These are phyloP conservation scores for Closterium sp. DNA, from an alignment of 139 green algal species.

Conservation along the genomic window DNA sequence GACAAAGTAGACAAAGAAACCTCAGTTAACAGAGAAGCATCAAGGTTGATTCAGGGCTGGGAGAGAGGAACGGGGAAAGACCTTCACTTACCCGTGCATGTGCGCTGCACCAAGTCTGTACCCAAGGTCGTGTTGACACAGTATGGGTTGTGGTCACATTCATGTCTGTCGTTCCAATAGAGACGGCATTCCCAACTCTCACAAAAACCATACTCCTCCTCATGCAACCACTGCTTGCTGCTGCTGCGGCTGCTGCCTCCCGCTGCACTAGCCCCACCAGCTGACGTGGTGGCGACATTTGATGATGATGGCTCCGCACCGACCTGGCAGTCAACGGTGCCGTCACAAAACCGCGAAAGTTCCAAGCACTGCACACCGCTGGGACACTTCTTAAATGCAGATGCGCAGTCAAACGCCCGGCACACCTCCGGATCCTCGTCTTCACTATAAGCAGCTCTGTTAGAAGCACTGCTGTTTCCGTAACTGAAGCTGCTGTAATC, in stretches of 20 bases:
- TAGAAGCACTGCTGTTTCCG: neutral
- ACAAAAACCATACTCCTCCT: neutral
- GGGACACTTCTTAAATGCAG: neutral
- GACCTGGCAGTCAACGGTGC: neutral
- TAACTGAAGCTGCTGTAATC: neutral
- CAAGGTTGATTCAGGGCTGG: neutral
- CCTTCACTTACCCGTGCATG: neutral
- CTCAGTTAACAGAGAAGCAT: neutral
- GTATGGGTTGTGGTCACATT: neutral
- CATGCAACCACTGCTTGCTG: neutral
- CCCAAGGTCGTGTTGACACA: neutral
- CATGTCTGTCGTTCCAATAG: neutral
- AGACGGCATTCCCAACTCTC: neutral
- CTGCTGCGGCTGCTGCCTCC: neutral
- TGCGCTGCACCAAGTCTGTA: neutral
- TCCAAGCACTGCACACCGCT: neutral
- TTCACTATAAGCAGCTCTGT: neutral
- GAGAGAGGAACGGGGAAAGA: too few relatives aligned
- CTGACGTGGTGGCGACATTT: neutral
- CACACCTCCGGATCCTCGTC: conserved; percentile 7
- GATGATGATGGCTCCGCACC: neutral
- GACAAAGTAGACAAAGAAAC: neutral
- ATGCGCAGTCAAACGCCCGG: neutral
- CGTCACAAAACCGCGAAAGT: neutral
- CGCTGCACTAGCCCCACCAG: neutral